Conservation (phyloP, 352 stramenopile species). For the Phytopythium delawarense region DNA sequence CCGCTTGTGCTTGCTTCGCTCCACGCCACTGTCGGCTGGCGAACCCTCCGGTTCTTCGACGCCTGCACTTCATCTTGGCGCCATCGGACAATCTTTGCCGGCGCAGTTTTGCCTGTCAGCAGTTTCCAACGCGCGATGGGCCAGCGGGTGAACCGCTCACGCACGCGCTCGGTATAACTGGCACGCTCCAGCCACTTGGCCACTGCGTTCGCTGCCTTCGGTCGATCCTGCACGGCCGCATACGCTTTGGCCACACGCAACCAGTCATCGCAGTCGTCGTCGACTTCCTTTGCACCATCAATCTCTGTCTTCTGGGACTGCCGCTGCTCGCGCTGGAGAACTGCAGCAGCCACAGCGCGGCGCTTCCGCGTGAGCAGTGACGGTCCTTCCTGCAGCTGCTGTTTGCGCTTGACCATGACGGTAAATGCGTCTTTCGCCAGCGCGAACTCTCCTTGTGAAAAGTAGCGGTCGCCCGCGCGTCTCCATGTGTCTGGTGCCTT, state of each 20-base stretch:
- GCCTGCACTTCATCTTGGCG: conserved; percentile 16
- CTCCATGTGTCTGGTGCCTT: conserved; percentile 47
- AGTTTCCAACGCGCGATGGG: conserved; percentile 59
- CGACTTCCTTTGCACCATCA: background rate
- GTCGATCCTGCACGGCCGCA: conserved; percentile 43
- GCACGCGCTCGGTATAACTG: conserved; percentile 36
- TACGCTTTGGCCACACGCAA: conserved; percentile 44
- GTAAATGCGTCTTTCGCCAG: conserved; percentile 59
- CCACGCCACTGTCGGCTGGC: background rate
- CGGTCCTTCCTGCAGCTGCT: conserved; percentile 14
- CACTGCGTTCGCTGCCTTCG: conserved; percentile 19
- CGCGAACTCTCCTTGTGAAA: conserved; percentile 40
- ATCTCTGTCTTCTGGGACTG: background rate
- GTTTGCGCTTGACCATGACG: conserved; percentile 52
- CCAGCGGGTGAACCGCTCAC: conserved; percentile 44
- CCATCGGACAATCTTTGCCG: conserved; percentile 24
- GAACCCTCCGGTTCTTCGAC: background rate
- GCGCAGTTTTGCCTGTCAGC: conserved; percentile 35
- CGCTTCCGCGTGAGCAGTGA: conserved; percentile 29
- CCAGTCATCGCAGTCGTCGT: conserved; percentile 39
- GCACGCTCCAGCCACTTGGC: conserved; percentile 32
- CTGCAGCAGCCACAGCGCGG: conserved; percentile 20
- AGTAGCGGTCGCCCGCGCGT: conserved; percentile 42
- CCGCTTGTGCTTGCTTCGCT: background rate
- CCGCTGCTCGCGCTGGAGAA: conserved; percentile 13